Conservation (phyloP, 106 monocot species). For the Iris macrosiphon region DNA sequence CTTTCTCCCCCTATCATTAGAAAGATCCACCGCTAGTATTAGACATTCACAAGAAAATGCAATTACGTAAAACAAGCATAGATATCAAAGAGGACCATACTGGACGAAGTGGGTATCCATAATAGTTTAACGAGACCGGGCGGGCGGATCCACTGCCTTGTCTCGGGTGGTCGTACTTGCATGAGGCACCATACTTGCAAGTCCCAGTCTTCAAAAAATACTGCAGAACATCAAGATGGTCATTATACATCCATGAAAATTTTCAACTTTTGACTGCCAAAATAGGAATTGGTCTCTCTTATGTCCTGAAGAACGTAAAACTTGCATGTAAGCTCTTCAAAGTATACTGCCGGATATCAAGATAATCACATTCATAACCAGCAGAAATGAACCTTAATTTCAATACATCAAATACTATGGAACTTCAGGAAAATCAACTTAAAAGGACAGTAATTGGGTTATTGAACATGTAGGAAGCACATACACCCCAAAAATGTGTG, state of each 20-base stretch:
- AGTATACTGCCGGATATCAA: constrained; percentile 41
- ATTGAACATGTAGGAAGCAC: no score
- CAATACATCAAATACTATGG: neutral
- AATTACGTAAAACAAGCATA: neutral
- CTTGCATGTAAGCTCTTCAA: constrained; percentile 26
- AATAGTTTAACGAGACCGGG: constrained; percentile 38
- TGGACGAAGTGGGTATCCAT: constrained; percentile 55
- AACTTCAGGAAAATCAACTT: no score
- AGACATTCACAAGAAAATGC: neutral
- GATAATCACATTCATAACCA: neutral
- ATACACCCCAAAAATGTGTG: no score
- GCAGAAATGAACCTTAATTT: neutral
- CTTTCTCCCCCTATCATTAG: constrained; percentile 68
- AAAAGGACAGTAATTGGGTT: no score
- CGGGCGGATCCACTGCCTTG: constrained; percentile 26
- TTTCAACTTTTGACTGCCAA: no score
- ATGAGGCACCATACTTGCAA: constrained; percentile 76
- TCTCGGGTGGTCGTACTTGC: constrained; percentile 81
- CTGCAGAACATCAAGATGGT: constrained; percentile 20
- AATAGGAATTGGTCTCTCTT: no score
- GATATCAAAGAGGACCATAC: constrained; percentile 20
- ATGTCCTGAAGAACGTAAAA: no score
- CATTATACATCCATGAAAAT: no score
- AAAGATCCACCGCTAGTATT: neutral
- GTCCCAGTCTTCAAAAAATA: constrained; percentile 73